Evolutionary conservation across 2,329 filamentous ascomycete species (phyloP), one percentile per base, ranked within the genome.

Genomic region (Tricladium varicosporioides): DNA sequence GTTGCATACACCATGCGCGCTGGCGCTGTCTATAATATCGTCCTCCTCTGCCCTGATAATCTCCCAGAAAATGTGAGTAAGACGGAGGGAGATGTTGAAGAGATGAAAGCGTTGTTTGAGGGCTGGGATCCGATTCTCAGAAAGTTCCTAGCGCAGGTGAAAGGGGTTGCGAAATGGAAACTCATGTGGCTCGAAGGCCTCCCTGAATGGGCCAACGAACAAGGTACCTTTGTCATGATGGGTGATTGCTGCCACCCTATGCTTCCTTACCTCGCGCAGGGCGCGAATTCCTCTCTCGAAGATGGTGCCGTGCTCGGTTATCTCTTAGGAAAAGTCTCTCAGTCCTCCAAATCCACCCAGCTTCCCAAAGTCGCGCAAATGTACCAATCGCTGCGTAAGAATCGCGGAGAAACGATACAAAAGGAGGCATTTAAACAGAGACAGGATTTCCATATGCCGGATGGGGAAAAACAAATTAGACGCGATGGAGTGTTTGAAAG

Each of bases 101-200:
- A 89, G 70, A 85, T 88, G 82, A 76, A 73, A 50, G 72, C 72
- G 3, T 67, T 85, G 1, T 88, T 89, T 65, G 70, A 73, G 5
- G 76, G 75, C 0, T 90, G 87, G 87, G 86, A 89, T 71, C 85
- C 85, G 1, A 76, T 85, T 48, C 53, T 81, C 22, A 67, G 60
- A 1, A 68, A 70, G 52, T 75, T 78, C 48, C 60, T 78, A 11
- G 70, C 72, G 2, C 76, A 78, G 45, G 84, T 88, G 0, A 77
- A 81, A 40, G 76, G 71, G 1, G 83, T 88, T 0, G 80, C 84
- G 42, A 89, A 89, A 69, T 90, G 87, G 87, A 86, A 84, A 66
- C 69, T 90, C 33, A 85, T 88, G 81, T 53, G 70, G 75, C 52
- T 72, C 75, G 68, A 74, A 72, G 70, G 66, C 60, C 49, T 64